Percentiles rank a stretch among this genome's conserved stretches.
Conservation (phyloP, 164 flowering plant species). For the Malania oleifera region DNA sequence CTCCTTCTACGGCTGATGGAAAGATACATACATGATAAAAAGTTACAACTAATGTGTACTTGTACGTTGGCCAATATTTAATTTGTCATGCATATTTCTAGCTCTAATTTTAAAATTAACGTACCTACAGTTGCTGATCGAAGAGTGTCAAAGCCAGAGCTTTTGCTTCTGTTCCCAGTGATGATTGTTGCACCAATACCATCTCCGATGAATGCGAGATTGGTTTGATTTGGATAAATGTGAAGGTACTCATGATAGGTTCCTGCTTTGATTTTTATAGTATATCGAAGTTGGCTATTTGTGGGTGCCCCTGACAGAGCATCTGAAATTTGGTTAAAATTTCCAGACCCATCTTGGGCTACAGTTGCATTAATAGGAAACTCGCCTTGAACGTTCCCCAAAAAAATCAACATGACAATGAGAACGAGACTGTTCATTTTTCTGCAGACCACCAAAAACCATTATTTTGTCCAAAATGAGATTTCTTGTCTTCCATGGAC, state of each 20-base stretch:
- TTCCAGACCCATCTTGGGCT: background rate
- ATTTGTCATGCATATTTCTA: too few relatives aligned
- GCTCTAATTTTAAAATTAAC: too few relatives aligned
- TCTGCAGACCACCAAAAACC: too few relatives aligned
- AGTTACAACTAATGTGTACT: too few relatives aligned
- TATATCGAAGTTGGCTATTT: background rate
- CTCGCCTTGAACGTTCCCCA: too few relatives aligned
- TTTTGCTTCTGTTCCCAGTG: background rate
- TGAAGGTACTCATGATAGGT: background rate
- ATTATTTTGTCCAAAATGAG: too few relatives aligned
- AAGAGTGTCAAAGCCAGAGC: background rate
- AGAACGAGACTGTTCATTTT: too few relatives aligned
- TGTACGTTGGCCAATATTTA: too few relatives aligned
- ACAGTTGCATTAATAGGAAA: background rate
- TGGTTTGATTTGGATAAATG: background rate
- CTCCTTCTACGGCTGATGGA: too few relatives aligned
- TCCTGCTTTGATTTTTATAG: background rate
- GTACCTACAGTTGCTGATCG: background rate
- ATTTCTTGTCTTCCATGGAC: too few relatives aligned
- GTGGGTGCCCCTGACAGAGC: background rate
- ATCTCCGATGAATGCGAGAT: background rate
- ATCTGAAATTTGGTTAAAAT: background rate
- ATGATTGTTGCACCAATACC: background rate
- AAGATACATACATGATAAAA: too few relatives aligned
- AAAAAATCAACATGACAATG: too few relatives aligned